Conservation (phyloP, 2,329 filamentous ascomycete genomes). For the Botrytis sinoallii region DNA sequence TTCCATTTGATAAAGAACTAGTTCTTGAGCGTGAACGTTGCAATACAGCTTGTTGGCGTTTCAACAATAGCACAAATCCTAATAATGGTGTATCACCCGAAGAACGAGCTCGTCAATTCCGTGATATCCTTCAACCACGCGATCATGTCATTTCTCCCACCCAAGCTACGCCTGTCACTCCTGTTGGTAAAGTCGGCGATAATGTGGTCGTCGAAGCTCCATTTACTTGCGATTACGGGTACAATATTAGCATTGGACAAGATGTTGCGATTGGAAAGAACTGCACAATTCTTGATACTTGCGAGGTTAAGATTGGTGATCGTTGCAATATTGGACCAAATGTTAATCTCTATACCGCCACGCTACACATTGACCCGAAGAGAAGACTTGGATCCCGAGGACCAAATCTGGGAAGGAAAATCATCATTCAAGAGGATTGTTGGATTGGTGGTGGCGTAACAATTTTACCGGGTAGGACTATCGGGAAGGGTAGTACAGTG, state of each 20-base stretch:
- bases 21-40: constrained; percentile 82
- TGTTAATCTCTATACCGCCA: constrained; percentile 80
- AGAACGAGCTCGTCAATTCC: constrained; percentile 68
- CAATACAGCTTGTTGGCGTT: constrained; percentile 74
- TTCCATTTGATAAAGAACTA: constrained; percentile 73
- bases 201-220: constrained; percentile 79
- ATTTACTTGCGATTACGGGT: constrained; percentile 92
- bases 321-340: constrained; percentile 76
- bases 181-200: constrained; percentile 65
- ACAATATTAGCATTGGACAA: constrained; percentile 86
- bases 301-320: constrained; percentile 75
- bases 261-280: constrained; percentile 80
- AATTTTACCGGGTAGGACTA: constrained; percentile 55
- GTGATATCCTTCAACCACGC: constrained; percentile 65
- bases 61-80: constrained; percentile 80
- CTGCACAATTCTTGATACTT: constrained; percentile 85
- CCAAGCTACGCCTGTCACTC: constrained; percentile 50
- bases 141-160: constrained; percentile 56
- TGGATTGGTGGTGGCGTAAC: constrained; percentile 61
- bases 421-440: constrained; percentile 73
- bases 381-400: constrained; percentile 71
- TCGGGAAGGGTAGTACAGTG: constrained; percentile 52
- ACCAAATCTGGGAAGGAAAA: constrained; percentile 64
- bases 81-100: constrained; percentile 65
- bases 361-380: constrained; percentile 69